Evolutionary conservation across 2,329 filamentous ascomycete genomes (phyloP).

Genomic region (Arthrobotrys entomopaga): DNA sequence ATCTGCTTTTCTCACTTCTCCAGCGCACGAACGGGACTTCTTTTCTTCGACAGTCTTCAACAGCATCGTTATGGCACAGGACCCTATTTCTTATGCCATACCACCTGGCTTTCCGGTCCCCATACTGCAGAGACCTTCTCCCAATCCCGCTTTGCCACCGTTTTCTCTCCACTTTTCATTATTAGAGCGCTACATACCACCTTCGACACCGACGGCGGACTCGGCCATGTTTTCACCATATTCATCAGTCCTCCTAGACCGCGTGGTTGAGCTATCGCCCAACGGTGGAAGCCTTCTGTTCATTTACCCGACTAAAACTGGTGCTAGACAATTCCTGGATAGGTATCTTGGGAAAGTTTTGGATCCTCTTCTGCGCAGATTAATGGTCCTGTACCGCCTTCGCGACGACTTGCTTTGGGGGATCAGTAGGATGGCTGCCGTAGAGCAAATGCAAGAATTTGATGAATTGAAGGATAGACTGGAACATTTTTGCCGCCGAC

Average conservation of each 20-base stretch:
- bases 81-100: conserved; percentile 55
- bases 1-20: conserved; percentile 48
- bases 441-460: conserved; percentile 58
- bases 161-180: conserved; percentile 58
- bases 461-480: conserved; percentile 55
- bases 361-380: conserved; percentile 58
- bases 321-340: conserved; percentile 57
- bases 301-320: conserved; percentile 59
- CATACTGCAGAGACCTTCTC: conserved; percentile 54
- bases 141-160: conserved; percentile 58
- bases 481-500: conserved; percentile 56
- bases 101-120: conserved; percentile 45
- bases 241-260: conserved; percentile 58
- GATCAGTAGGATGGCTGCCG: conserved; percentile 58
- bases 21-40: conserved; percentile 56
- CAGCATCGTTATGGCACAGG: conserved; percentile 58
- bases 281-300: conserved; percentile 58
- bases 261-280: conserved; percentile 57
- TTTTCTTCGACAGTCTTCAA: conserved; percentile 59
- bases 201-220: conserved; percentile 57
- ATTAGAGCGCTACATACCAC: conserved; percentile 59
- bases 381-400: conserved; percentile 59
- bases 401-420: conserved; percentile 58
- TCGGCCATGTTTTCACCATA: conserved; percentile 58
- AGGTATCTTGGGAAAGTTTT: conserved; percentile 59